Evolutionary conservation across 441 rosid genomes (phyloP), one percentile per base, ranked within the genome.

Genomic region (Arabidopsis hybrid): DNA sequence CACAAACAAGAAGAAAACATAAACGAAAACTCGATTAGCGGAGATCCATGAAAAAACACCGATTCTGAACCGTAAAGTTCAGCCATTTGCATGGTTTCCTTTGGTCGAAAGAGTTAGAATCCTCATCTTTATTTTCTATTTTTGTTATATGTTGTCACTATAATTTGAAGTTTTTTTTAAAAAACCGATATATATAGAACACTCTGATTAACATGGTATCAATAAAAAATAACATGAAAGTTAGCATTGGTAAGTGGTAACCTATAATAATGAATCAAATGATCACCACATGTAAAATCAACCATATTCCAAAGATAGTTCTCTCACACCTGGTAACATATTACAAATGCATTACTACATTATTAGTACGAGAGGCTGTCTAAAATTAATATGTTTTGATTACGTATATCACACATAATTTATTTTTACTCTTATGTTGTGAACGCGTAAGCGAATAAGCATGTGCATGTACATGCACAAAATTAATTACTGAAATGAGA

Each of bases 371-470:
- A 51, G n/a, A 18, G 13, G n/a, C 10, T 18, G 56, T 51, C 7
- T 18, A 50, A 18, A 51, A 11, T 49, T 14, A 43, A 4, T 50
- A 50, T 50, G n/a, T 9, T 18, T 49, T 49, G 29, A 45, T 13
- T 45, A 45, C 16, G 7, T 12, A 43, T 13, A 43, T 43, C 18
- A 40, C 53, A 69, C 0, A 26, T 7, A 40, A n/a, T 13, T 4
- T 14, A 5, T 31, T 60, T 45, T 2, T 6, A 63, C 7, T 46
- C 47, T 51, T 51, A 3, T 32, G 26, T 34, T 50, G 55, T 60
- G 38, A 59, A 59, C 69, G 59, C 69, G 60, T 53, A 71, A 77
- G 77, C 73, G 65, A 71, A 65, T 71, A 51, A 64, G 64, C 80
- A 77, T 77, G 69, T 72, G 73, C 80, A 71, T 51, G 42, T 71